Conservation (phyloP, 305 asterid species). For the Coffea humblotiana region DNA sequence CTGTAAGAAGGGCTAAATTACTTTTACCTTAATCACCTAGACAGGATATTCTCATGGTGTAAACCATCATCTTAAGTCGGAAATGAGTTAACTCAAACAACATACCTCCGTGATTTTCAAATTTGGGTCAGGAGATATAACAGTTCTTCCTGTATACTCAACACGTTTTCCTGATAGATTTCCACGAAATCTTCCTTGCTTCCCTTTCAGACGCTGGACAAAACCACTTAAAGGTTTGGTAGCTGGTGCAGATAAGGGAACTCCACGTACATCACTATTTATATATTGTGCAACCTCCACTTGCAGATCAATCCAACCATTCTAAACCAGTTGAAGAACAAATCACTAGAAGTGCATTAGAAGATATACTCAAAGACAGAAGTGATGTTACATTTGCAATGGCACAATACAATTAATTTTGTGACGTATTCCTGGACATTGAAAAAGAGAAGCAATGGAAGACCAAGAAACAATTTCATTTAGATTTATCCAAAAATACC, state of each 20-base stretch:
- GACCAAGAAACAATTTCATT: not conserved
- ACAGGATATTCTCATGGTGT: not conserved
- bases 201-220: conserved; percentile 95
- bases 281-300: conserved; percentile 83
- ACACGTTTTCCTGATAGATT: conserved; percentile 97
- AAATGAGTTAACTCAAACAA: conserved; percentile 21
- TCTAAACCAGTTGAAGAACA: conserved; percentile 32
- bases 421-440: not conserved
- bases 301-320: conserved; percentile 68
- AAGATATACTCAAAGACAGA: not conserved
- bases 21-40: not conserved
- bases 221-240: conserved; percentile 73
- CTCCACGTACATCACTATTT: conserved; percentile 74
- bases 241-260: conserved; percentile 33
- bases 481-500: not conserved
- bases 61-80: not conserved
- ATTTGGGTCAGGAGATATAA: conserved; percentile 94
- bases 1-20: not conserved
- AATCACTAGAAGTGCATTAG: not conserved
- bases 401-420: not conserved
- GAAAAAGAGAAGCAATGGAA: not conserved
- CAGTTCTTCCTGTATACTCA: conserved; percentile 93
- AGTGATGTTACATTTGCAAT: not conserved
- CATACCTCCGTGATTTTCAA: conserved; percentile 77
- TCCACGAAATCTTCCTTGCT: conserved; percentile 90